These are phyloP conservation scores for Leccinum boreale DNA, from an alignment of 768 basidiomycete genomes.

Conservation along the genomic window DNA sequence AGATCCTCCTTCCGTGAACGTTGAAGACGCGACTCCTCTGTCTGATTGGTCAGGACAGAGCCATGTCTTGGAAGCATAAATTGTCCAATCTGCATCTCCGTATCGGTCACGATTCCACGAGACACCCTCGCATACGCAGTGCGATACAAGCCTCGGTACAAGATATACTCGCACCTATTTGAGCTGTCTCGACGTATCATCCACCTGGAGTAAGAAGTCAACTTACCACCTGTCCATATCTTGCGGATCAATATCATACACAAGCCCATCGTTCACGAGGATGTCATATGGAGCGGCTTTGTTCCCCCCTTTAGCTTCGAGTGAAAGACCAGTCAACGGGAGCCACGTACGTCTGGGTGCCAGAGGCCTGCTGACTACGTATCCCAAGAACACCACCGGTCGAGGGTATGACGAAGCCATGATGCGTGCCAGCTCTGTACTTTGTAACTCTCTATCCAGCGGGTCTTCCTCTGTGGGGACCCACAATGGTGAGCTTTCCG, in stretches of 20 bases:
- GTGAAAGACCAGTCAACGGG: neutral
- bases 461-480: slow-evolving; percentile 71
- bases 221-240: slow-evolving; percentile 69
- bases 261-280: slow-evolving; percentile 69
- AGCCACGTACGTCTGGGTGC: slow-evolving; percentile 54
- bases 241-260: slow-evolving; percentile 76
- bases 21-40: slow-evolving; percentile 60
- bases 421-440: slow-evolving; percentile 73
- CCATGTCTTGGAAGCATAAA: slow-evolving; percentile 72
- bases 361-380: slow-evolving; percentile 71
- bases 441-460: slow-evolving; percentile 85
- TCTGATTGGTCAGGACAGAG: slow-evolving; percentile 51
- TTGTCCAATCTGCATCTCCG: slow-evolving; percentile 85
- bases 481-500: neutral
- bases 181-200: neutral
- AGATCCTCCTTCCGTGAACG: slow-evolving; percentile 66
- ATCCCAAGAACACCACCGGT: slow-evolving; percentile 79
- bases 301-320: slow-evolving; percentile 7
- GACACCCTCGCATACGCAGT: slow-evolving; percentile 83
- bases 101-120: slow-evolving; percentile 82
- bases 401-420: slow-evolving; percentile 67
- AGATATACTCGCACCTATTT: slow-evolving; percentile 84
- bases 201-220: neutral
- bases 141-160: slow-evolving; percentile 76
- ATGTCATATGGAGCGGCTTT: slow-evolving; percentile 75